phyloP scores from a whole-genome alignment of 768 basidiomycete genomes.

The Phylloporus sp. region DNA sequence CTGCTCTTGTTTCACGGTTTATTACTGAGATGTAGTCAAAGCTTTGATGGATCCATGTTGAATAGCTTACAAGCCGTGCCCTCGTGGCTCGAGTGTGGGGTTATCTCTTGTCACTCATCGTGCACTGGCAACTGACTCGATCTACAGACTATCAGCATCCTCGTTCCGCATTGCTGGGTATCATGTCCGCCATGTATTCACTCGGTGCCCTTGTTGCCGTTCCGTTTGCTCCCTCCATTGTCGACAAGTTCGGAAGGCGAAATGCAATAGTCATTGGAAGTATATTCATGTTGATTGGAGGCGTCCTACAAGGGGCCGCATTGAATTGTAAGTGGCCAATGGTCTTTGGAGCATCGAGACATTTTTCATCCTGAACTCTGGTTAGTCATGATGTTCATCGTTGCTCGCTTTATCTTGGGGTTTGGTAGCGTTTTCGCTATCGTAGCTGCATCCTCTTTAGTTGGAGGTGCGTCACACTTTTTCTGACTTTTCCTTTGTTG shows the following conservation, averaged over 20 bases:
- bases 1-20: neutral
- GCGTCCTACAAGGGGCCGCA: neutral
- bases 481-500: neutral
- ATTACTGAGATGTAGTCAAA: neutral
- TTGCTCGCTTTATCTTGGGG: slow-evolving; percentile 6
- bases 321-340: neutral
- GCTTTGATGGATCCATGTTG: slow-evolving; percentile 48
- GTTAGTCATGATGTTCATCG: slow-evolving; percentile 9
- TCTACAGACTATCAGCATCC: slow-evolving; percentile 49
- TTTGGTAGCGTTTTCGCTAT: neutral
- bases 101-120: neutral
- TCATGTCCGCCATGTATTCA: neutral
- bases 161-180: slow-evolving; percentile 50
- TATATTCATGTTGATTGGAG: neutral
- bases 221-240: neutral
- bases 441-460: slow-evolving; percentile 3
- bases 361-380: too few relatives aligned
- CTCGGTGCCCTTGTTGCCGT: neutral
- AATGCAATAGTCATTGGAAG: neutral
- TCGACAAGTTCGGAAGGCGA: neutral
- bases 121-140: neutral
- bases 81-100: slow-evolving; percentile 51
- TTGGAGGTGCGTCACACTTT: slow-evolving; percentile 1
- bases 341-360: too few relatives aligned
- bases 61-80: slow-evolving; percentile 59